Evolutionary conservation across 139 green algal species (phyloP), one percentile per base, ranked within the genome.

Genomic region (Dunaliella sp.): DNA sequence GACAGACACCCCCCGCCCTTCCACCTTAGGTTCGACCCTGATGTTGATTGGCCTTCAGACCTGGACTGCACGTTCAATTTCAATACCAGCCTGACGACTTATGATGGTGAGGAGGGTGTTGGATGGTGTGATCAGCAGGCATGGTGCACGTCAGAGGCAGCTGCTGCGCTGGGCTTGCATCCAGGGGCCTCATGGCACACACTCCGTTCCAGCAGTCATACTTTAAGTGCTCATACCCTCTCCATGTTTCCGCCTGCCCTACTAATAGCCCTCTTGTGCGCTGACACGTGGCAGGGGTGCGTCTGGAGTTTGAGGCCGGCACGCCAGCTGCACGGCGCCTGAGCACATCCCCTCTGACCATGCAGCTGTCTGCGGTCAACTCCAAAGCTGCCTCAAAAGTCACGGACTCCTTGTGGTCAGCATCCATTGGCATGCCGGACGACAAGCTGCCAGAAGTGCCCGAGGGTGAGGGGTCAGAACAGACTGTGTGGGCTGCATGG

Each of bases 361-460:
- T 93, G 83, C 38, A 1, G 21, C 0, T 92, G 25, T 3, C 0
- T 0, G 77, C 22, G 0, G 88, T 95, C 1, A 38, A 33, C n/a
- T 89, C 76, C 16, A 75, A 86, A 0, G 12, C 2, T 3, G 89
- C 90, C 1, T 32, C 74, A 24, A 84, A 88, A 26, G 36, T 90
- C 0, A 95, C 92, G 21, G 86, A 82, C 1, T 84, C 80, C 0
- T 38, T 90, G 84, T 95, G 92, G 92, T 77, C 31, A 28, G 26
- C 86, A 30, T 74, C 3, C 12, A 34, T 82, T 1, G 87, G 88
- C 36, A 74, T 85, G 2, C 33, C 84, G 0, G 83, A 86, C 22
- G 91, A 93, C 28, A 32, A 74, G 34, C 86, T 90, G 85, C 89
- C 88, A 26, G 92, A 95, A 76, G 84, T 93, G 80, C 90, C 91